Evolutionary conservation across 164 flowering plant genomes (phyloP).

Genomic region (Protea cynaroides): DNA sequence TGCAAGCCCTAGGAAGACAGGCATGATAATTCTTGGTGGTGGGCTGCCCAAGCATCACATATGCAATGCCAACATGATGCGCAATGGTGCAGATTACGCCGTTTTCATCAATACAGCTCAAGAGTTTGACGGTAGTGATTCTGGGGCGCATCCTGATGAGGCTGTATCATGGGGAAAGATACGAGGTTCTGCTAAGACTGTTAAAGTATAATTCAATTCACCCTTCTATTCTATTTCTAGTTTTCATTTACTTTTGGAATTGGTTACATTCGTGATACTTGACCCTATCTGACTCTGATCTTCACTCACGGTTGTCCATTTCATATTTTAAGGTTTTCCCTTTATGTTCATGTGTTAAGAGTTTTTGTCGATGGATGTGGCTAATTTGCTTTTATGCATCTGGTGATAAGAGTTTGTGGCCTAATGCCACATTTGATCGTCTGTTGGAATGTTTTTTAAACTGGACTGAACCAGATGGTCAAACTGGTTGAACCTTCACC

Average conservation of each 20-base stretch:
- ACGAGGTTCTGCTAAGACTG: slow-evolving; percentile 77
- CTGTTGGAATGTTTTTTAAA: not conserved
- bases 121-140: slow-evolving; percentile 97
- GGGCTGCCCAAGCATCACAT: slow-evolving; percentile 97
- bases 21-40: slow-evolving; percentile 89
- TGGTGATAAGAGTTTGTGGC: not conserved
- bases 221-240: not conserved
- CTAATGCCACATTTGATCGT: not conserved
- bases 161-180: slow-evolving; percentile 98
- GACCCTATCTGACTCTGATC: not conserved
- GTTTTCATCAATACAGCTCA: slow-evolving; percentile 93
- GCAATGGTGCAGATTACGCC: slow-evolving; percentile 95
- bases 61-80: slow-evolving; percentile 97
- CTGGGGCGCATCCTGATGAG: slow-evolving; percentile 97
- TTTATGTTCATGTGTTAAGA: too few relatives aligned
- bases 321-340: not conserved
- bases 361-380: not conserved
- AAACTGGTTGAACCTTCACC: too few relatives aligned
- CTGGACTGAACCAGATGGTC: too few relatives aligned
- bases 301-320: not conserved
- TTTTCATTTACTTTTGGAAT: not conserved
- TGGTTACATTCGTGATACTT: not conserved
- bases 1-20: slow-evolving; percentile 83
- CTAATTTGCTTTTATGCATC: not conserved
- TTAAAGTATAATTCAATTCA: slow-evolving; percentile 50